Base-by-base conservation (phyloP, 345 rosid species). In the Lumnitzera littorea region DNA sequence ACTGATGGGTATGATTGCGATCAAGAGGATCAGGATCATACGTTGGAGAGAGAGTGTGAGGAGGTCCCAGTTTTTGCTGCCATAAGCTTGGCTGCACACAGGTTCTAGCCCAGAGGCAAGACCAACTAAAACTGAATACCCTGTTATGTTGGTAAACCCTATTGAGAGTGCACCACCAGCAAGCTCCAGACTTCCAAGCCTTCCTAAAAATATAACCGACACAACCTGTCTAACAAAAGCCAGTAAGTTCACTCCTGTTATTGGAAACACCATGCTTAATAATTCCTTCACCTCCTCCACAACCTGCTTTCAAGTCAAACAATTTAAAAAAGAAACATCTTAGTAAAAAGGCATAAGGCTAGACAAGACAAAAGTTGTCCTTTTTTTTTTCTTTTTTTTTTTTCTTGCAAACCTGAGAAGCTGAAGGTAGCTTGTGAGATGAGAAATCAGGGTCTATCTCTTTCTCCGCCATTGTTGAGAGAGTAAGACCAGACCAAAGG, bases 101-200 rank as follows among this genome's bases (percentile, higher is more conserved):
- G 99, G 97, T 70, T 94, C 99, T 2, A 94, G 91, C 11, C 99
- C 99, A 2, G 97, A 87, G 48, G 99, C 97, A 16, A 94, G 81
- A 4, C 99, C 99, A 10, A 80, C 85, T 1, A 94, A 80, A 57
- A 94, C 97, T 8, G 99, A 94, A 86, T 94, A 90, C 17, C 99
- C 99, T 0, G 99, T 94, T 65, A 94, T 94, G 83, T 94, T 94
- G 8, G 99, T 94, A 75, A 94, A 94, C 2, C 99, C 99, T 64
- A 94, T 94, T 7, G 96, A 78, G 13, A 94, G 89, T 23, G 97
- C 95, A 55, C 99, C 99, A 8, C 99, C 99, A 11, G 99, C 99
- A 2, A 94, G 83, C 73, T 94, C 95, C 24, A 90, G 72, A 62
- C 97, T 94, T 13, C 99, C 99, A 15, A 94, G 88, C 23, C 96